These are phyloP conservation scores for Serendipita indica DNA, from an alignment of 768 basidiomycete species.

Conservation along the genomic window DNA sequence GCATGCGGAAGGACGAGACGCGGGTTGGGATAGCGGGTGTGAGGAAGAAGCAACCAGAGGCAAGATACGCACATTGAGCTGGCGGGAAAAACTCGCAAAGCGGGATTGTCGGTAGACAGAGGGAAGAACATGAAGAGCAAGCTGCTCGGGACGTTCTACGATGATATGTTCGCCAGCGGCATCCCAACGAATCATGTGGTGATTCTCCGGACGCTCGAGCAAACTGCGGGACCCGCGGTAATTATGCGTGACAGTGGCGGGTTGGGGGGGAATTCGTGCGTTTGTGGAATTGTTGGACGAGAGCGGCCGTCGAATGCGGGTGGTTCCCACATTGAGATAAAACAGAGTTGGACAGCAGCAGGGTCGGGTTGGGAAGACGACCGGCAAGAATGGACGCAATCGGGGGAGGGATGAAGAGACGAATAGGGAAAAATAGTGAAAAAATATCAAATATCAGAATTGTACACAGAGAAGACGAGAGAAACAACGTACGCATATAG, in stretches of 20 bases:
- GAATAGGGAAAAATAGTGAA: slow-evolving; percentile 3
- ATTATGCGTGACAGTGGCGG: slow-evolving; percentile 12
- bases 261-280: not conserved
- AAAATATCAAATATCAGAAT: not conserved
- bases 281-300: not conserved
- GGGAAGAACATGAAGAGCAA: slow-evolving; percentile 85
- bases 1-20: slow-evolving; percentile 18
- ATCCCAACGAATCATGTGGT: slow-evolving; percentile 96
- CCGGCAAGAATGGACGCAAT: slow-evolving; percentile 14
- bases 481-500: slow-evolving; percentile 65
- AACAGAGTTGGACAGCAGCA: slow-evolving; percentile 9
- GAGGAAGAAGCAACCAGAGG: slow-evolving; percentile 3
- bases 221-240: slow-evolving; percentile 33
- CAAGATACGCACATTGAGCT: slow-evolving; percentile 68
- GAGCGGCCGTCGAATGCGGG: too few species aligned
- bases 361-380: not conserved
- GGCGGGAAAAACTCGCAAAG: slow-evolving; percentile 94
- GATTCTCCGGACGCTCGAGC: slow-evolving; percentile 81
- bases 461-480: not conserved
- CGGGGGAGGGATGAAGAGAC: slow-evolving; percentile 8
- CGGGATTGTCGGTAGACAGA: slow-evolving; percentile 91
- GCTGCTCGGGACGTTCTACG: slow-evolving; percentile 84
- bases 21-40: not conserved
- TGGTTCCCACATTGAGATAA: slow-evolving; percentile 5
- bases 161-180: slow-evolving; percentile 88